Evolutionary conservation across 2,329 filamentous ascomycete species (phyloP).

Genomic region (Onygenales sp.): DNA sequence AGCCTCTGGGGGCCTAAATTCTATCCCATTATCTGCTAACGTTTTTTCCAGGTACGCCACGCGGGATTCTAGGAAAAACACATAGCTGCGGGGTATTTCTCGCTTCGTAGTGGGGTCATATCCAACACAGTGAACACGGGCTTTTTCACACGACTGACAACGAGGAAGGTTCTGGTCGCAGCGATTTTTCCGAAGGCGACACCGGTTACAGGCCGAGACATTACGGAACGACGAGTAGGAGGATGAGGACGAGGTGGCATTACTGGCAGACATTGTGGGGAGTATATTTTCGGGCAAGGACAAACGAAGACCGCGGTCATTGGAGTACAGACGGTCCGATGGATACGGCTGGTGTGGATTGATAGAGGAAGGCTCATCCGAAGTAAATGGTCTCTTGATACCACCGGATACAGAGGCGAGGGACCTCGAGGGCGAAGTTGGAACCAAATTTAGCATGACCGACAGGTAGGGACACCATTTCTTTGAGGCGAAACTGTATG

Average conservation of each 20-base stretch:
- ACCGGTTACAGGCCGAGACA: slow-evolving; percentile 91
- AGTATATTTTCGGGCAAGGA: background rate
- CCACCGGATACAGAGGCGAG: slow-evolving; percentile 23
- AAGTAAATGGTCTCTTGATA: slow-evolving; percentile 28
- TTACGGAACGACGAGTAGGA: slow-evolving; percentile 57
- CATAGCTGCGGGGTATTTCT: slow-evolving; percentile 86
- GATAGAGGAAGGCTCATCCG: slow-evolving; percentile 18
- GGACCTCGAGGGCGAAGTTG: slow-evolving; percentile 18
- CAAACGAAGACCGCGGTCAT: slow-evolving; percentile 10
- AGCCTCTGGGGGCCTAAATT: slow-evolving; percentile 59
- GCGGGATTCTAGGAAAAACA: slow-evolving; percentile 86
- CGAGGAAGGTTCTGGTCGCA: slow-evolving; percentile 90
- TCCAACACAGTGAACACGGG: slow-evolving; percentile 81
- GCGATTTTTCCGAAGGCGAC: slow-evolving; percentile 82
- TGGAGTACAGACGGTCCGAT: slow-evolving; percentile 8
- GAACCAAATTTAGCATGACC: slow-evolving; percentile 23
- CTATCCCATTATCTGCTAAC: slow-evolving; percentile 57
- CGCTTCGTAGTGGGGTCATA: slow-evolving; percentile 96
- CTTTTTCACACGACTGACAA: slow-evolving; percentile 87
- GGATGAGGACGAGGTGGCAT: slow-evolving; percentile 12
- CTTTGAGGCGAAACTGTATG: background rate
- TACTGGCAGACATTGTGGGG: slow-evolving; percentile 12
- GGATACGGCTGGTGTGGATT: slow-evolving; percentile 2
- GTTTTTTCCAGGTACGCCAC: slow-evolving; percentile 74
- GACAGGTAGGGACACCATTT: slow-evolving; percentile 8